Evolutionary conservation across 1,139 yeast genomes (phyloP), one percentile per base, ranked within the genome.

Genomic region (Suhomyces atakaporum): DNA sequence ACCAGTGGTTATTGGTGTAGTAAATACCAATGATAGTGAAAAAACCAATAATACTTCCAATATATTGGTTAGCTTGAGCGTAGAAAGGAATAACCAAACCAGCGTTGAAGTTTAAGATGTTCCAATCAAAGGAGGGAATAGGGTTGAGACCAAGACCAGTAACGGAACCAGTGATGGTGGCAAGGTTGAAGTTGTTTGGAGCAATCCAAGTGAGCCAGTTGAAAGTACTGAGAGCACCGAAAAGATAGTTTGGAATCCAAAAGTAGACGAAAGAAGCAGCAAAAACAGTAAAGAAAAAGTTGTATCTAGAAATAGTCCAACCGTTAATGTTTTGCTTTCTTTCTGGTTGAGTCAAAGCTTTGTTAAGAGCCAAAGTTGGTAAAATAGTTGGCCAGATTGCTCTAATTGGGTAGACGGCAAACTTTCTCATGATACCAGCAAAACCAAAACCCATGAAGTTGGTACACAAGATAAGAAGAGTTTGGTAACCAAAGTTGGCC

Each of bases 131-230:
- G 41, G 76, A 48, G 1, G 80, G 55, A 34, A 73, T 47, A 10
- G 84, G 85, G 48, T 78, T 77, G 33, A 78, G 46, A 1, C 84
- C 84, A 10, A 79, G 51, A 12, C 85, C 85, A 15, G 51, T 39
- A 9, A 51, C 47, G 3, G 69, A 54, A 3, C 87, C 88, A 2
- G 81, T 76, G 26, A 81, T 62, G 7, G 65, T 62, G 7, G 79
- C 82, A 32, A 81, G 56, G 38, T 71, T 69, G 45, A 74, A 46
- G 25, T 61, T 61, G 16, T 50, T 40, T 20, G 70, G 70, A 6
- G 45, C 44, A 30, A 66, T 59, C 72, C 71, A 66, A 6, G 66
- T 61, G 43, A 65, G 54, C 70, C 71, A 66, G 42, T 63, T 63
- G 43, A 65, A 63, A 2, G 51, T 47, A 2, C 68, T 62, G 7